Percentiles rank a stretch among this genome's conserved stretches.
These are phyloP conservation scores for Ascochyta koolunga DNA, from an alignment of 2,329 filamentous ascomycete genomes.

Conservation along the genomic window DNA sequence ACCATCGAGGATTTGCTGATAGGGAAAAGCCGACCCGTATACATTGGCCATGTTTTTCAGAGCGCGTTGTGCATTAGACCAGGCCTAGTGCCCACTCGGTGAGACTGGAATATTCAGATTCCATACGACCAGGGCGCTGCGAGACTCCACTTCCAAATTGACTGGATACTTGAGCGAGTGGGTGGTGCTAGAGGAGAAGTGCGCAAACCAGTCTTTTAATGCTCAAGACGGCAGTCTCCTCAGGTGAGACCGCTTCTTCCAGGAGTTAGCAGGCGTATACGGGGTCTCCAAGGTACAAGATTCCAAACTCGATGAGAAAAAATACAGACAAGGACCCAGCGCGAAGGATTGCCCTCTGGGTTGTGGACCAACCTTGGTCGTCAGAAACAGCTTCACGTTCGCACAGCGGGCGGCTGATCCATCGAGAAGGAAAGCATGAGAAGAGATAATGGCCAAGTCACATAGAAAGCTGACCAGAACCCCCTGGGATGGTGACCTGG, in stretches of 20 bases:
- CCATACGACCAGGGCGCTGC: conserved; percentile 11
- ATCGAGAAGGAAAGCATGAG: not conserved
- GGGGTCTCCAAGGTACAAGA: not conserved
- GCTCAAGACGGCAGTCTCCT: conserved; percentile 8
- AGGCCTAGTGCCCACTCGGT: no score
- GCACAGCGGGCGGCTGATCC: conserved; percentile 5
- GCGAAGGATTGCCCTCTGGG: conserved; percentile 13
- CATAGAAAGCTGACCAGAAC: conserved; percentile 11
- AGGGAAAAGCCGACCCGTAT: conserved; percentile 9
- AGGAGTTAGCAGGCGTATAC: conserved; percentile 20
- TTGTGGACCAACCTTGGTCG: conserved; percentile 7
- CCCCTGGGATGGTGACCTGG: conserved; percentile 1
- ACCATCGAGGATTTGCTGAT: not conserved
- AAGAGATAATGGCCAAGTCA: conserved; percentile 16
- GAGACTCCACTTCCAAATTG: conserved; percentile 18
- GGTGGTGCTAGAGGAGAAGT: conserved; percentile 16
- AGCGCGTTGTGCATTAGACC: conserved; percentile 13
- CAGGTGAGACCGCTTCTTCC: conserved; percentile 15
- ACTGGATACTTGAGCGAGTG: conserved; percentile 23
- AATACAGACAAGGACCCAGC: not conserved
- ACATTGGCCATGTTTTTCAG: conserved; percentile 5
- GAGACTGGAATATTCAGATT: conserved; percentile 23
- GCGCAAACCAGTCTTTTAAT: conserved; percentile 15
- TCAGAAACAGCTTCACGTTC: conserved; percentile 1
- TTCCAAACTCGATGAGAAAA: not conserved